phyloP scores from a whole-genome alignment of 2,329 filamentous ascomycete genomes.

The Teratosphaeria epicoccoides region DNA sequence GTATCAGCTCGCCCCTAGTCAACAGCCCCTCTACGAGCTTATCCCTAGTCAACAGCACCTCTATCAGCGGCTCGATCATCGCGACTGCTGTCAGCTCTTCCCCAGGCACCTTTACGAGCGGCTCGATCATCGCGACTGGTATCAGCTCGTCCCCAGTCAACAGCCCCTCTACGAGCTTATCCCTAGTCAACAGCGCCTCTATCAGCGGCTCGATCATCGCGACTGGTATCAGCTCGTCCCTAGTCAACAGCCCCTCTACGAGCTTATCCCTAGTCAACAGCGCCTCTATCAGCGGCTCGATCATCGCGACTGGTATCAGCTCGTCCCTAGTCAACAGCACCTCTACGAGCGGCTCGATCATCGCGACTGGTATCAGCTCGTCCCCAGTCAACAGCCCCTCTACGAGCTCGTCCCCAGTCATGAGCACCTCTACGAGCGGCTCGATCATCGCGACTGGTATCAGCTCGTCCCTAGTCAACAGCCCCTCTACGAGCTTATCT shows the following conservation, averaged over 20 bases:
- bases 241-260: background rate
- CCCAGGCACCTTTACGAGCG: background rate
- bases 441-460: background rate
- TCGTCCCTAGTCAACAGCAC: background rate
- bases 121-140: background rate
- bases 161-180: background rate
- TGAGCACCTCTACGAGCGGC: background rate
- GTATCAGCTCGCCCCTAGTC: background rate
- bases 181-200: too few relatives aligned
- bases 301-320: background rate
- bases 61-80: too few relatives aligned
- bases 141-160: background rate
- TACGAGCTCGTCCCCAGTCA: background rate
- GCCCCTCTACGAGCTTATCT: background rate
- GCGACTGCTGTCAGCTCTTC: too few relatives aligned
- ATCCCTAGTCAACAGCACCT: too few relatives aligned
- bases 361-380: background rate
- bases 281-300: background rate
- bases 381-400: background rate
- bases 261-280: background rate
- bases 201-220: too few relatives aligned
- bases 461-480: background rate
- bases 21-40: background rate
- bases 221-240: too few relatives aligned
- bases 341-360: background rate